Evolutionary conservation across 139 green algal species (phyloP), one percentile per base, ranked within the genome.

Genomic region (Tetraselmis striata): DNA sequence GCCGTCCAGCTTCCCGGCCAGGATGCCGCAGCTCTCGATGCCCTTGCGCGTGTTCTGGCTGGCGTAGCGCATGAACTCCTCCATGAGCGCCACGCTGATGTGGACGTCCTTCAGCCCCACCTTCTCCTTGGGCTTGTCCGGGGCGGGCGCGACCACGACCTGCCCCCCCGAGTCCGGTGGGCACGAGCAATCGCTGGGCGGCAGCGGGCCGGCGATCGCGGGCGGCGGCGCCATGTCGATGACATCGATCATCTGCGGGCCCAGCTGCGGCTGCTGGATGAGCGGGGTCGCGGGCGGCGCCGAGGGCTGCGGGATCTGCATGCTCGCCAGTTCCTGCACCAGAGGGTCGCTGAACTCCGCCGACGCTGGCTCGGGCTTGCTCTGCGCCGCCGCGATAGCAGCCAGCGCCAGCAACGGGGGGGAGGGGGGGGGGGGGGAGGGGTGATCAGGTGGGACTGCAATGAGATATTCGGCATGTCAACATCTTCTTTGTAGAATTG

Each of bases 21-120:
- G 88, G 30, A 98, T 94, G 77, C 92, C 94, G 82, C 94, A 98
- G 1, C 84, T 94, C 89, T 98, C 95, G 26, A 98, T 92, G 82
- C 90, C 90, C 1, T 87, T 67, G 59, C 79, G 45, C 25, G 93
- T 96, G 86, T 96, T 96, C 77, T 26, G 31, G 24, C 32, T 30
- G 1, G 91, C 89, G 75, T 88, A 95, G 80, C 84, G 76, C 83
- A 98, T 86, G 87, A 98, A 98, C 83, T 96, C 93, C 25, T 97
- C 90, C 93, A 98, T 95, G 1, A 98, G 83, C 0, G 87, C 87
- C 32, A 92, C 82, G 26, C 90, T 95, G 27, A 98, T 85, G 82
- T 98, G 93, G 29, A 98, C 93, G 29, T 95, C 92, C 27, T 92
- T 84, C 30, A 97, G 24, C 32, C 30, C 32, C 76, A 80, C 82